Conservation (phyloP, 306 rosid genomes). For the Phaseolus lunatus region DNA sequence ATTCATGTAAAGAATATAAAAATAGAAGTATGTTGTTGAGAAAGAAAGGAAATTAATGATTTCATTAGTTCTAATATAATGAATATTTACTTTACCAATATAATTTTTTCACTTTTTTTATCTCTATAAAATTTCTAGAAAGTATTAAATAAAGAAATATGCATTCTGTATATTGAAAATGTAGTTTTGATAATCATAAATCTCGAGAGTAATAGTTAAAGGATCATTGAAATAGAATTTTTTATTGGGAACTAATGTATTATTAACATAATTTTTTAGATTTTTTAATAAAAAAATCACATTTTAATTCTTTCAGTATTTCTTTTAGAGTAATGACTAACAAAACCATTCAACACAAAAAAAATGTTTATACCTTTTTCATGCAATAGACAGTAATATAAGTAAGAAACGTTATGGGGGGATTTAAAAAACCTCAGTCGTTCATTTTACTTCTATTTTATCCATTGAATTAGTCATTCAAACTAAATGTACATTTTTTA, state of each 20-base stretch:
- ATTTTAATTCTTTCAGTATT: neutral
- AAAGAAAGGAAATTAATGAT: neutral
- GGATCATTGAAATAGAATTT: neutral
- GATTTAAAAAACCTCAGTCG: neutral
- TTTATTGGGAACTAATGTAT: neutral
- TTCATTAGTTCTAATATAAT: neutral
- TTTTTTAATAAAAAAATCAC: neutral
- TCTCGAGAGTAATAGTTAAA: neutral
- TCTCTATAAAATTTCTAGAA: neutral
- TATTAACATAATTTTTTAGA: neutral
- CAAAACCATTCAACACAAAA: neutral
- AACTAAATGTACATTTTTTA: neutral
- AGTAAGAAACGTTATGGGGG: neutral
- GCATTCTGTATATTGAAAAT: neutral
- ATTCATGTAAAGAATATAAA: neutral
- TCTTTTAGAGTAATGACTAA: neutral
- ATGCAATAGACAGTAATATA: neutral
- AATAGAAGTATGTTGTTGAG: neutral
- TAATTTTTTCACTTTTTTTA: neutral
- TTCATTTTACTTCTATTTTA: conserved; percentile 11
- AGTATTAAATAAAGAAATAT: neutral
- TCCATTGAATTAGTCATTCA: neutral
- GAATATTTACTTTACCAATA: neutral
- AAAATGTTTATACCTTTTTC: neutral
- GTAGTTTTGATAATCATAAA: neutral